These are phyloP conservation scores for Phytophthora agathidicida DNA, from an alignment of 352 stramenopile genomes.

Conservation along the genomic window DNA sequence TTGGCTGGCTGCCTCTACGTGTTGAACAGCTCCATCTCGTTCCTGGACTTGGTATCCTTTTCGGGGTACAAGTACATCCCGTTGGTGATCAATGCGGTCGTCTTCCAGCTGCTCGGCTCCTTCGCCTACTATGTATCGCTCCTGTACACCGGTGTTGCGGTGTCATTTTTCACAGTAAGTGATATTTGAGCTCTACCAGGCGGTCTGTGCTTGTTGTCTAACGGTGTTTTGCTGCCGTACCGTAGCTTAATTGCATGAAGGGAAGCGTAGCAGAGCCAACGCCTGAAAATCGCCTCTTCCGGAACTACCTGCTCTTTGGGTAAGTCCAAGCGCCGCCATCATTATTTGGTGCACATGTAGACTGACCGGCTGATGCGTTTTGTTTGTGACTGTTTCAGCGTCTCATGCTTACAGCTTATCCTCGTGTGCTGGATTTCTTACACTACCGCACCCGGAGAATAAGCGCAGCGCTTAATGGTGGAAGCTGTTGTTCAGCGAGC, in stretches of 20 bases:
- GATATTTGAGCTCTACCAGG: not conserved
- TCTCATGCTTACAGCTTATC: slow-evolving; percentile 83
- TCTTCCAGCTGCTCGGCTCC: slow-evolving; percentile 84
- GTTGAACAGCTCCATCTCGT: slow-evolving; percentile 91
- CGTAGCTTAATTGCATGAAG: slow-evolving; percentile 90
- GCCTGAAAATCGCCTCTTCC: slow-evolving; percentile 73
- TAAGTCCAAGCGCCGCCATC: slow-evolving; percentile 26
- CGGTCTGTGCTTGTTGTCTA: not conserved
- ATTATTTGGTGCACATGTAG: not conserved
- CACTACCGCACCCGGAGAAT: slow-evolving; percentile 73
- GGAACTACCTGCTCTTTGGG: slow-evolving; percentile 90
- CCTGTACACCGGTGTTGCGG: slow-evolving; percentile 92
- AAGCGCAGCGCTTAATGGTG: slow-evolving; percentile 16
- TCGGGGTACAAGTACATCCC: slow-evolving; percentile 99
- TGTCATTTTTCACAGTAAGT: slow-evolving; percentile 95
- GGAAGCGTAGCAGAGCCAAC: slow-evolving; percentile 78
- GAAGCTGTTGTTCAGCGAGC: slow-evolving; percentile 2
- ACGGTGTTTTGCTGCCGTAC: slow-evolving; percentile 2
- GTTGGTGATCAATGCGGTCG: slow-evolving; percentile 94
- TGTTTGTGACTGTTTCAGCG: slow-evolving; percentile 34
- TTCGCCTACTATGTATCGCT: slow-evolving; percentile 93
- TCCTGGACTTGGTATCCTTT: slow-evolving; percentile 97
- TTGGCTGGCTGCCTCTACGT: slow-evolving; percentile 95
- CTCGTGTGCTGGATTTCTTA: slow-evolving; percentile 89
- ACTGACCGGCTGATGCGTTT: not conserved